These are phyloP conservation scores for Talaromyces liani DNA, from an alignment of 495 filamentous ascomycete species.

Conservation along the genomic window DNA sequence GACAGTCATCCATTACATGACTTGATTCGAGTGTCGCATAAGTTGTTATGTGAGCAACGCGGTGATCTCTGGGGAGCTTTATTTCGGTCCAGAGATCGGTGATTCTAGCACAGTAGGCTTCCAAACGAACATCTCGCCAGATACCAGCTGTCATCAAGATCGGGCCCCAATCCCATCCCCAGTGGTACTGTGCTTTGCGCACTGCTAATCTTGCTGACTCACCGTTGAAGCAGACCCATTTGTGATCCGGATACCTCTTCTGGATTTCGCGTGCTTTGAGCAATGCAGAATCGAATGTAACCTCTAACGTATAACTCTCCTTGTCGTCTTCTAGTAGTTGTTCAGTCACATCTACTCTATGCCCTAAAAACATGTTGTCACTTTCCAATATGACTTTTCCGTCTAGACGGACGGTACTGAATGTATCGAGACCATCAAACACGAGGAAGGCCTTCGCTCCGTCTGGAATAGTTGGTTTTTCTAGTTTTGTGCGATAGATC, in stretches of 20 bases:
- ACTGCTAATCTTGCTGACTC: conserved; percentile 70
- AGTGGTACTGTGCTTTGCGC: conserved; percentile 83
- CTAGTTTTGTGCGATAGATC: conserved; percentile 51
- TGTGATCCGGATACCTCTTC: conserved; percentile 37
- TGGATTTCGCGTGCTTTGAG: conserved; percentile 41
- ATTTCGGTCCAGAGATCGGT: conserved; percentile 47
- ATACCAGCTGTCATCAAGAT: conserved; percentile 74
- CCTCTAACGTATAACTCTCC: conserved; percentile 32
- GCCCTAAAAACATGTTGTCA: conserved; percentile 76
- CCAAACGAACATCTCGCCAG: conserved; percentile 69
- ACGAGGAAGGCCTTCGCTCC: conserved; percentile 34
- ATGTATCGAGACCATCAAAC: conserved; percentile 83
- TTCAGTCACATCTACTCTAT: conserved; percentile 60
- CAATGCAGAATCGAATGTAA: conserved; percentile 47
- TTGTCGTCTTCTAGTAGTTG: conserved; percentile 32
- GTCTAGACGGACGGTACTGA: conserved; percentile 69
- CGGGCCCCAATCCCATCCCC: conserved; percentile 95
- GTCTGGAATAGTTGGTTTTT: too few relatives aligned
- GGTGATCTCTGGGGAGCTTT: too few relatives aligned
- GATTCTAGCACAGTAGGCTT: conserved; percentile 61
- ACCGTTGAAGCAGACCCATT: conserved; percentile 65
- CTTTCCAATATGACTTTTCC: conserved; percentile 61
- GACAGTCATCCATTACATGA: too few relatives aligned
- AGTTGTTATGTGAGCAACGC: too few relatives aligned
- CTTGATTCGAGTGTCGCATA: too few relatives aligned